A percentile compares a stretch with the other conserved stretches of the same genome.
Conservation (phyloP, 1,284 basidiomycete species). For the Heliocybe sulcata region DNA sequence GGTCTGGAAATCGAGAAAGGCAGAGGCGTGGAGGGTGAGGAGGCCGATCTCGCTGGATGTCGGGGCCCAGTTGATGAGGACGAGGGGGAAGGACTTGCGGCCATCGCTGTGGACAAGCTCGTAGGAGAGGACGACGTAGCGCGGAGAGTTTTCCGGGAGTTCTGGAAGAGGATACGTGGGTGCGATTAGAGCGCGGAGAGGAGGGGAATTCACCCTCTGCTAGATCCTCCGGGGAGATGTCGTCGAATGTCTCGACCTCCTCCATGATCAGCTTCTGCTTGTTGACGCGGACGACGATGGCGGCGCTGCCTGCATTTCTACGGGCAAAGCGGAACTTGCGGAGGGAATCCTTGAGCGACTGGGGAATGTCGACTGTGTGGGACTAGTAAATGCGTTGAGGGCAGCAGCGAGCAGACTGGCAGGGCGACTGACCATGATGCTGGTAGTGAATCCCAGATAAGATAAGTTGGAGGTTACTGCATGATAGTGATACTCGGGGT, state of each 20-base stretch:
- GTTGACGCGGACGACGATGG: conserved; percentile 84
- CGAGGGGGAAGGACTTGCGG: conserved; percentile 77
- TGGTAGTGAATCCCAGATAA: background rate
- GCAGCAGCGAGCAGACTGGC: background rate
- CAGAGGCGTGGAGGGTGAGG: conserved; percentile 80
- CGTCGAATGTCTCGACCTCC: conserved; percentile 74
- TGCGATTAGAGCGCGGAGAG: conserved; percentile 2
- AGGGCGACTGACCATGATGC: conserved; percentile 16
- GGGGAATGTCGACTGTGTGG: conserved; percentile 78
- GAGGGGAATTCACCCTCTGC: conserved; percentile 55
- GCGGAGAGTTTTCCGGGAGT: conserved; percentile 83
- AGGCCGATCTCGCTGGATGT: conserved; percentile 66
- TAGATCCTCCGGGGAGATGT: conserved; percentile 74
- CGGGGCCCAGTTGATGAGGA: conserved; percentile 85
- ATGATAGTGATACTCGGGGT: no score
- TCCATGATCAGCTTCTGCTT: conserved; percentile 74
- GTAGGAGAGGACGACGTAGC: conserved; percentile 83
- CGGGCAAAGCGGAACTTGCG: conserved; percentile 81
- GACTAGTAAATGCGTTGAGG: conserved; percentile 32
- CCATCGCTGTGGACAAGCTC: conserved; percentile 81
- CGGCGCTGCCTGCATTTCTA: conserved; percentile 61
- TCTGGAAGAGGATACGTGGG: conserved; percentile 40
- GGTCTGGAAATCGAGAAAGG: conserved; percentile 72
- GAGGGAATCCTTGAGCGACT: conserved; percentile 66
- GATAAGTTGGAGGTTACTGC: no score